Conservation (phyloP, 176 grass and related monocot genomes). For the Triticum turgidum region DNA sequence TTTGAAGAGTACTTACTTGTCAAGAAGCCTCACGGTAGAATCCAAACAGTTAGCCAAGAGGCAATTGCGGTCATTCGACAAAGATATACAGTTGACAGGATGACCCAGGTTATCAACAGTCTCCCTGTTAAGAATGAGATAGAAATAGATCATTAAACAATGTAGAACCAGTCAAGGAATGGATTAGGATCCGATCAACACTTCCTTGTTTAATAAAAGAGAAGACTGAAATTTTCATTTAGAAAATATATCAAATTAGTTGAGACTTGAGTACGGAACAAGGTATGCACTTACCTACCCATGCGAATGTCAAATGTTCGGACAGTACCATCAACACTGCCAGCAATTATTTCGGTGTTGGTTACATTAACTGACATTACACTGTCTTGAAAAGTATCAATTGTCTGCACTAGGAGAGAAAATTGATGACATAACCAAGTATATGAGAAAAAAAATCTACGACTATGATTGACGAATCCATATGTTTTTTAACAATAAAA, state of each 20-base stretch:
- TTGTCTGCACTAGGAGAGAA: slow-evolving; percentile 57
- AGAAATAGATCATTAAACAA: slow-evolving; percentile 7
- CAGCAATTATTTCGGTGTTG: slow-evolving; percentile 93
- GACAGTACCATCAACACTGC: slow-evolving; percentile 91
- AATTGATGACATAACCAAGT: background rate
- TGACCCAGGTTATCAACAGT: slow-evolving; percentile 77
- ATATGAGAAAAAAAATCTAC: background rate
- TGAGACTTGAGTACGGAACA: background rate
- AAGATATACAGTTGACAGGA: slow-evolving; percentile 85
- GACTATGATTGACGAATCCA: background rate
- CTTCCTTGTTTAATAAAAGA: background rate
- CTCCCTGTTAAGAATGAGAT: slow-evolving; percentile 58
- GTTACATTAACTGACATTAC: slow-evolving; percentile 90
- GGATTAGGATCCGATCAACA: background rate
- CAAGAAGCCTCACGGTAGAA: slow-evolving; percentile 82
- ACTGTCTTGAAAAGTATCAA: slow-evolving; percentile 95
- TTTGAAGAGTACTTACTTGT: slow-evolving; percentile 56
- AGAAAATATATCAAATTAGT: background rate
- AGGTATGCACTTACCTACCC: slow-evolving; percentile 61
- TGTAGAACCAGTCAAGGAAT: slow-evolving; percentile 3
- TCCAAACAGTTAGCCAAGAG: slow-evolving; percentile 88
- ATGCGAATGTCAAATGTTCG: slow-evolving; percentile 93
- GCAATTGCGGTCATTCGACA: slow-evolving; percentile 93
- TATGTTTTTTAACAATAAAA: background rate
- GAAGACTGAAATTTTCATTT: background rate